phyloP scores from a whole-genome alignment of 768 basidiomycete species.

The Pisolithus sp. region DNA sequence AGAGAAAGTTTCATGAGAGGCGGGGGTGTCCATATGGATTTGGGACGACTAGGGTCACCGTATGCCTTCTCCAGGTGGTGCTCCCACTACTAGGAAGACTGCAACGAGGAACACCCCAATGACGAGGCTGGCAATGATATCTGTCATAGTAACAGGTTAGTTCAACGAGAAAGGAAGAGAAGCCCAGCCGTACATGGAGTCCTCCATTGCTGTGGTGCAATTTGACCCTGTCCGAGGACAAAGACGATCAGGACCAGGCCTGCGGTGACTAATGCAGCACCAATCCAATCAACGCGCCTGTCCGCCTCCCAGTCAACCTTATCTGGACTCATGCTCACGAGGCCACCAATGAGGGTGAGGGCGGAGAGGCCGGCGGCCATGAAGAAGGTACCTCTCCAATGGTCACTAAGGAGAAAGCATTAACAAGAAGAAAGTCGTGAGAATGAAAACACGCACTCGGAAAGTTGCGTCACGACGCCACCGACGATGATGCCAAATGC shows the following conservation, averaged over 20 bases:
- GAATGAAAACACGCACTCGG: constrained; percentile 22
- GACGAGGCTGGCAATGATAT: constrained; percentile 67
- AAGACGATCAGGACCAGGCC: constrained; percentile 70
- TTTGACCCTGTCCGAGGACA: constrained; percentile 61
- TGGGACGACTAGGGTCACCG: constrained; percentile 7
- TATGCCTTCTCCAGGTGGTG: constrained; percentile 42
- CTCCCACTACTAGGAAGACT: constrained; percentile 64
- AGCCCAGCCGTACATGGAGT: constrained; percentile 40
- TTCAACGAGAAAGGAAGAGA: constrained; percentile 5
- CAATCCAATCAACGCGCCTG: constrained; percentile 69
- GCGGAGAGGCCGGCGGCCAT: constrained; percentile 52
- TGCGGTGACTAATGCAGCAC: constrained; percentile 55
- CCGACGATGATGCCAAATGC: constrained; percentile 66
- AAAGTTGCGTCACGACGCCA: constrained; percentile 60
- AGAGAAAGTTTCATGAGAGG: constrained; percentile 60
- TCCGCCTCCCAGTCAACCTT: constrained; percentile 39
- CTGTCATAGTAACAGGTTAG: constrained; percentile 28
- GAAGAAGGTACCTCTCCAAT: constrained; percentile 69
- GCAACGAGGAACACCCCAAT: constrained; percentile 50
- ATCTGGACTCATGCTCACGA: constrained; percentile 45
- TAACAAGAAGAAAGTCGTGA: not conserved
- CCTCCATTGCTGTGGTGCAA: constrained; percentile 53
- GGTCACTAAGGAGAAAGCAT: constrained; percentile 16
- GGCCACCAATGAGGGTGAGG: constrained; percentile 45
- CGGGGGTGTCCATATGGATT: constrained; percentile 38